Conservation (phyloP, 345 rosid species). For the Linum usitatissimum region DNA sequence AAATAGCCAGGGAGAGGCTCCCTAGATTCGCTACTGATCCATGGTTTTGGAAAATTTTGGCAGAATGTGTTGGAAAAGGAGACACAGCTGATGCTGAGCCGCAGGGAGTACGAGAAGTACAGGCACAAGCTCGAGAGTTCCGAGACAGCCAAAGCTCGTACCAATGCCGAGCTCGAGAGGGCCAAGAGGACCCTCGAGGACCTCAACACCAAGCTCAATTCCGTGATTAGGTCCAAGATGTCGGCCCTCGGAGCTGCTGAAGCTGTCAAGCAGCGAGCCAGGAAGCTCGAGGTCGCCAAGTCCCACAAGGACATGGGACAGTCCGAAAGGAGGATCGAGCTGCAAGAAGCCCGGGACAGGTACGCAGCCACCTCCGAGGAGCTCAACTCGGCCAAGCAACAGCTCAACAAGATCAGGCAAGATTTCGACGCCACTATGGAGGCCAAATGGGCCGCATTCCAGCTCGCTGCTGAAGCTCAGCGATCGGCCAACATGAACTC, state of each 20-base stretch:
- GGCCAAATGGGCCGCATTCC: constrained; percentile 42
- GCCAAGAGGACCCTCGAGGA: constrained; percentile 38
- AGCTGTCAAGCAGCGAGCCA: constrained; percentile 32
- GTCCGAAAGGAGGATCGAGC: constrained; percentile 32
- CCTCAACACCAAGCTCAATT: constrained; percentile 30
- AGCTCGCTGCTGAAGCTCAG: constrained; percentile 61
- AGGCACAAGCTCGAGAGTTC: constrained; percentile 35
- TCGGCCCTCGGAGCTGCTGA: constrained; percentile 36
- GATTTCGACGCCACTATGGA: constrained; percentile 68
- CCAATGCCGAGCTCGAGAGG: constrained; percentile 39
- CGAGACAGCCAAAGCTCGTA: constrained; percentile 33
- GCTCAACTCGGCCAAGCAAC: constrained; percentile 57
- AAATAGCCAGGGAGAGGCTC: no score
- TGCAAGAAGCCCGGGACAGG: constrained; percentile 46
- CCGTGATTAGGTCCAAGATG: constrained; percentile 30
- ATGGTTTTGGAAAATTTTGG: no score
- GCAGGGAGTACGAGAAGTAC: constrained; percentile 31
- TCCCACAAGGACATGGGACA: constrained; percentile 23
- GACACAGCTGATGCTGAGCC: constrained; percentile 43
- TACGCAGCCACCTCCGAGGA: constrained; percentile 36
- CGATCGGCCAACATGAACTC: constrained; percentile 29
- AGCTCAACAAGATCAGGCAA: constrained; percentile 55
- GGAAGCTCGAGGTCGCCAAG: constrained; percentile 52
- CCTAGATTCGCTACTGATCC: no score
- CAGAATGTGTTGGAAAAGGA: constrained; percentile 53